Base-by-base conservation (phyloP, 352 stramenopile genomes). In the Pythium sp. region DNA sequence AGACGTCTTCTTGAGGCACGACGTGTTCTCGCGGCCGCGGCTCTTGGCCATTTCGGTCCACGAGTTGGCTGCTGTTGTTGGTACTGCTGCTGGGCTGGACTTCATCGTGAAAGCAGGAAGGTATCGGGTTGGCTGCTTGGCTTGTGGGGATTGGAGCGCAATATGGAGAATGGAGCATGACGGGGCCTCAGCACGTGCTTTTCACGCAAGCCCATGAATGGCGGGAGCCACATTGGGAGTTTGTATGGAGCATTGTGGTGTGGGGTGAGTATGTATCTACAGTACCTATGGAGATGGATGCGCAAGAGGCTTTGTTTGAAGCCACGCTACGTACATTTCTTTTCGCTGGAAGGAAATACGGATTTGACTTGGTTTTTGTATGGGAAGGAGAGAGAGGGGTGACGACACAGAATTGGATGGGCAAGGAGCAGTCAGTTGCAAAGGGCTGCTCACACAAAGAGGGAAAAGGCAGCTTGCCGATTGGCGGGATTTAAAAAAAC, bases 1-100 rank as follows among this genome's bases (percentile, higher is more conserved):
- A 1, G 75, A 71, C 11, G 79, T 54, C 65, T 89, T 89, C 69
- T 90, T 92, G 0, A 90, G 71, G 65, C 80, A 90, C 22, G 83
- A 74, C 5, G 53, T 55, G 26, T 18, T 20, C 20, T 43, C 26
- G 46, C 49, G 36, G 30, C 32, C 49, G 62, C 38, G 41, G 55
- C 26, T 69, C 38, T 64, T 69, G 26, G 36, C 43, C 34, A 53
- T 30, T 38, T 61, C 63, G 6, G 63, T 43, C 36, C 64, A 51
- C 30, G 36, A 51, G 28, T 58, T 41, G 63, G 28, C 30, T 46
- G 57, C 5, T 64, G 32, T 9, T 56, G 20, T 5, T 43, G n/a
- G n/a, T 55, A n/a, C 7, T 30, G 51, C n/a, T 57, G 28, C 28
- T 60, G 18, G 30, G 6, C 43, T 51, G 43, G 43, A 18, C 43